Percentiles rank a stretch among this genome's conserved stretches.
Conservation (phyloP, 208 protist species). For the Trypanosoma scelopori region DNA sequence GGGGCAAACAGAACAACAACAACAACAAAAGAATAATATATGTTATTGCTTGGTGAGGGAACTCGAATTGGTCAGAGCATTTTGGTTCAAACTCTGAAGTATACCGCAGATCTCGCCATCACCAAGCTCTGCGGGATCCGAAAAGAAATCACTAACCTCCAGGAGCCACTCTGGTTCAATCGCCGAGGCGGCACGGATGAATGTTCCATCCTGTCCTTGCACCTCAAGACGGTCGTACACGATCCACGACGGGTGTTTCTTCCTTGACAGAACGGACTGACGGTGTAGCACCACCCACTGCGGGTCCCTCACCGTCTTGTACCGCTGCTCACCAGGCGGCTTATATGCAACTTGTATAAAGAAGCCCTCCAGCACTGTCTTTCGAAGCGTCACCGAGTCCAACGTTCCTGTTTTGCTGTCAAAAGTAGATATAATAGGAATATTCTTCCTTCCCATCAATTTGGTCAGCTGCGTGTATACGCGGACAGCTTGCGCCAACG, state of each 20-base stretch:
- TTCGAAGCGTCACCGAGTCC: slow-evolving; percentile 70
- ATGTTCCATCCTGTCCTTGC: slow-evolving; percentile 68
- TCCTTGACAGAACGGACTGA: slow-evolving; percentile 38
- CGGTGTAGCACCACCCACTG: slow-evolving; percentile 44
- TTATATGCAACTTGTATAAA: slow-evolving; percentile 82
- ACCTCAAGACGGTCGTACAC: slow-evolving; percentile 87
- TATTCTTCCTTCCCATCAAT: slow-evolving; percentile 47
- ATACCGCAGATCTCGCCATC: slow-evolving; percentile 60
- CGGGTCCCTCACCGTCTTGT: slow-evolving; percentile 69
- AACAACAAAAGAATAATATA: not conserved
- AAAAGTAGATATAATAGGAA: slow-evolving; percentile 68
- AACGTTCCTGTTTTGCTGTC: slow-evolving; percentile 37
- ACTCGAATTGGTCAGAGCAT: not conserved
- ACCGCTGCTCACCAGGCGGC: slow-evolving; percentile 28
- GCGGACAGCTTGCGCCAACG: slow-evolving; percentile 67
- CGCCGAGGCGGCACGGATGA: slow-evolving; percentile 59
- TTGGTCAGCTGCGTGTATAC: slow-evolving; percentile 76
- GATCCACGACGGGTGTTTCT: slow-evolving; percentile 52
- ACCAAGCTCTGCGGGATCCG: slow-evolving; percentile 52
- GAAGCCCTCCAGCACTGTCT: slow-evolving; percentile 81
- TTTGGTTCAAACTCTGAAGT: slow-evolving; percentile 11
- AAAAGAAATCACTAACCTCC: slow-evolving; percentile 68
- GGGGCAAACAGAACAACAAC: not conserved
- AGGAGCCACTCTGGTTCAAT: slow-evolving; percentile 81
- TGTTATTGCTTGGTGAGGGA: not conserved